phyloP scores from a whole-genome alignment of 768 basidiomycete genomes.

The Favolaschia claudopus region DNA sequence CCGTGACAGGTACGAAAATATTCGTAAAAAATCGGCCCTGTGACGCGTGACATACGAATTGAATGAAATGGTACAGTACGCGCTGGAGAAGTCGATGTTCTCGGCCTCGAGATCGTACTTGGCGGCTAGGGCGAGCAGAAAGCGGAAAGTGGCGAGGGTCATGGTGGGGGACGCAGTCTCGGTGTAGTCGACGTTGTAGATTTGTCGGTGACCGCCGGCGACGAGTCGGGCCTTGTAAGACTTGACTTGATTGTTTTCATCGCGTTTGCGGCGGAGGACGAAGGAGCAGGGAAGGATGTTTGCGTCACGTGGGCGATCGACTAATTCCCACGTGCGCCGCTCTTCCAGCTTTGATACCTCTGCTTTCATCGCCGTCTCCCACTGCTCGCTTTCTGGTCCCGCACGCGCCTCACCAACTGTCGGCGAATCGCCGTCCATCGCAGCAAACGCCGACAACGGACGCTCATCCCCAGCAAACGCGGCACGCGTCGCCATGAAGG shows the following conservation, averaged over 20 bases:
- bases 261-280: neutral
- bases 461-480: neutral
- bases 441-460: neutral
- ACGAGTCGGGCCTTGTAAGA: neutral
- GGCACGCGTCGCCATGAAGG: neutral
- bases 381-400: neutral
- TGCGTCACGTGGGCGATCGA: neutral
- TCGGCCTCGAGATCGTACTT: conserved; percentile 18
- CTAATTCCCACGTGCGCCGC: neutral
- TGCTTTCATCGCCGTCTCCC: neutral
- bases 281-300: neutral
- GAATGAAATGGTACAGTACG: no score
- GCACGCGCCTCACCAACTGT: neutral
- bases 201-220: conserved; percentile 31
- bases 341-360: neutral
- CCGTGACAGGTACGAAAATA: no score
- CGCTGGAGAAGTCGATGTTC: conserved; percentile 27
- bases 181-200: conserved; percentile 35
- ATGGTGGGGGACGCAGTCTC: conserved; percentile 29
- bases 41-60: no score
- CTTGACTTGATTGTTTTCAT: neutral
- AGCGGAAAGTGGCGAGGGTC: conserved; percentile 11
- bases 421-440: neutral
- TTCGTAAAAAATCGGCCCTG: no score
- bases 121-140: conserved; percentile 23